phyloP scores from a whole-genome alignment of 2,329 filamentous ascomycete genomes.

The Penicillium expansum region DNA sequence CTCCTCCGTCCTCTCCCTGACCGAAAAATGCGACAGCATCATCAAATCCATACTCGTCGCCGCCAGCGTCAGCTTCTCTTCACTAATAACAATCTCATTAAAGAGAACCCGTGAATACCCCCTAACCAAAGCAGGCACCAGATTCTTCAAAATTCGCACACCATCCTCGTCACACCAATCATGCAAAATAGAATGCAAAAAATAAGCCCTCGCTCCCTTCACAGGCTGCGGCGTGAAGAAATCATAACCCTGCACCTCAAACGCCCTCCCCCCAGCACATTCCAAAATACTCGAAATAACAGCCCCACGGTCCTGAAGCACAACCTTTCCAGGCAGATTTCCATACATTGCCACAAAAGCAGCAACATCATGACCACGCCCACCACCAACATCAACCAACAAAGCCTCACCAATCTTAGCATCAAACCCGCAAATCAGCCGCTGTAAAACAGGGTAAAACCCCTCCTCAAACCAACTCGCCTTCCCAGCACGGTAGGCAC shows the following conservation, averaged over 20 bases:
- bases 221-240: not conserved
- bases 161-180: not conserved
- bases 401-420: not conserved
- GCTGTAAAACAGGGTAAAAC: not conserved
- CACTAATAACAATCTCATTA: not conserved
- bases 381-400: not conserved
- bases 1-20: not conserved
- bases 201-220: not conserved
- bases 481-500: not conserved
- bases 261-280: not conserved
- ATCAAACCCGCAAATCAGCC: not conserved
- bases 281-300: not conserved
- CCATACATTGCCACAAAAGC: not conserved
- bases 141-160: not conserved
- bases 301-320: not conserved
- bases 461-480: not conserved
- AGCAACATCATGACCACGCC: not conserved
- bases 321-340: not conserved
- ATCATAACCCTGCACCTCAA: not conserved
- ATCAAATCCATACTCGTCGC: not conserved
- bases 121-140: not conserved
- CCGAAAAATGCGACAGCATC: not conserved
- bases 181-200: not conserved
- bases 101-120: not conserved
- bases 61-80: slow-evolving; percentile 13